Percentiles rank a stretch among this genome's conserved stretches.
Evolutionary conservation across 192 early-diverging fungal genomes (phyloP).

Genomic region (Nowakowskiella sp.): DNA sequence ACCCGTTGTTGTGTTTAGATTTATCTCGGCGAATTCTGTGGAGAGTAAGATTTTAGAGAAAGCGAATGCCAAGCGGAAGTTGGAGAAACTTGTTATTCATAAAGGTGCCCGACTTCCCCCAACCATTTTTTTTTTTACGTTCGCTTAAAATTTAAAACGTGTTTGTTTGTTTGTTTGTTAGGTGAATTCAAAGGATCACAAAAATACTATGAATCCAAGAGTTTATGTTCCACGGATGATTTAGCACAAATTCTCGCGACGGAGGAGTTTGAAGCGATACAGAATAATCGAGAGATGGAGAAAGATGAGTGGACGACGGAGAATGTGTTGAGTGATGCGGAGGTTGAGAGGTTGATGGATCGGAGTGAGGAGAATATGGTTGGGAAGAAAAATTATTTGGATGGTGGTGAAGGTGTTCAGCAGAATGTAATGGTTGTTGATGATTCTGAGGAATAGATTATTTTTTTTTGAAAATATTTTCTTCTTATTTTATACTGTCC

Average conservation of each 20-base stretch:
- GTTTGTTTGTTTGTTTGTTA: slow-evolving; percentile 1
- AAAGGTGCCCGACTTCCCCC: slow-evolving; percentile 36
- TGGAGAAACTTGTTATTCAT: slow-evolving; percentile 95
- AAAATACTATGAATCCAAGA: slow-evolving; percentile 27
- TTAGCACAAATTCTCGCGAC: slow-evolving; percentile 64
- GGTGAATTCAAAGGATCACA: slow-evolving; percentile 36
- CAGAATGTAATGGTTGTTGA: too few species aligned
- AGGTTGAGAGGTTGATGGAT: slow-evolving; percentile 33
- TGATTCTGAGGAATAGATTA: too few species aligned
- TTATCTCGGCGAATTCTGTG: slow-evolving; percentile 76
- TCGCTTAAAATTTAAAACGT: not conserved
- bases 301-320: slow-evolving; percentile 6
- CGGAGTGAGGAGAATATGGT: too few species aligned
- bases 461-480: too few species aligned
- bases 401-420: too few species aligned
- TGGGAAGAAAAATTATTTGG: too few species aligned
- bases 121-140: not conserved
- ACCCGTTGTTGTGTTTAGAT: slow-evolving; percentile 84
- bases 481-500: too few species aligned
- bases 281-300: slow-evolving; percentile 1
- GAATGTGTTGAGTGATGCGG: slow-evolving; percentile 32
- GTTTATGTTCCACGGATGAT: slow-evolving; percentile 39
- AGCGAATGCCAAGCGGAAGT: slow-evolving; percentile 74
- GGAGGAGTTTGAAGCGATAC: slow-evolving; percentile 60
- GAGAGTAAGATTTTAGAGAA: slow-evolving; percentile 74